A percentile compares a stretch with the other conserved stretches of the same genome.
phyloP scores from a whole-genome alignment of 2,329 filamentous ascomycete species.

The Pyrenophora graminea region DNA sequence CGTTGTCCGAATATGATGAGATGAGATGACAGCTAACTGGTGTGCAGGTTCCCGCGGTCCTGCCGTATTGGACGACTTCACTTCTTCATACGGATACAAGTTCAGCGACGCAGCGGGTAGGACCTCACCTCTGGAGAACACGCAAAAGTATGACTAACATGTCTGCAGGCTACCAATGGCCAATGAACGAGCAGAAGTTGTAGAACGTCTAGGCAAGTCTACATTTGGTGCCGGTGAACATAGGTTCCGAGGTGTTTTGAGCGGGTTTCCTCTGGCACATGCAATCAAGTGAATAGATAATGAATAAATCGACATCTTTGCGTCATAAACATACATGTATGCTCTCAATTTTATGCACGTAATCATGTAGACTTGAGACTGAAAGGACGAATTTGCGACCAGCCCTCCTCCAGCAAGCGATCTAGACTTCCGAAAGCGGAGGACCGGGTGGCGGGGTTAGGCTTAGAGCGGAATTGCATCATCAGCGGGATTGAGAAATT shows the following conservation, averaged over 20 bases:
- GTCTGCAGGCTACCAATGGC: conserved; percentile 47
- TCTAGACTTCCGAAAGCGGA: conserved; percentile 15
- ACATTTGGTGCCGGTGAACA: conserved; percentile 16
- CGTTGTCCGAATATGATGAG: conserved; percentile 41
- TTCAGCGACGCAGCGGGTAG: conserved; percentile 90
- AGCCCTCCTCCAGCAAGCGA: not conserved
- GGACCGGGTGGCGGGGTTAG: conserved; percentile 14
- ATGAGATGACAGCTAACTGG: conserved; percentile 23
- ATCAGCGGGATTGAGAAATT: conserved; percentile 36
- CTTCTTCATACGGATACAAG: conserved; percentile 96
- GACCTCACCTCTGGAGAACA: conserved; percentile 18
- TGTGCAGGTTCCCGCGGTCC: conserved; percentile 89
- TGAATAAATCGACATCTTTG: conserved; percentile 9
- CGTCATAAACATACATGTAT: too few species aligned
- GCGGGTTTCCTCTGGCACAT: conserved; percentile 1
- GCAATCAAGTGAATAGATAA: conserved; percentile 18
- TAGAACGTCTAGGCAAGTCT: conserved; percentile 24
- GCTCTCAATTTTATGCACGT: not conserved
- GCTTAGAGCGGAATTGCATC: conserved; percentile 39
- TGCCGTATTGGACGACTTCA: conserved; percentile 96
- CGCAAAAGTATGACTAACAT: conserved; percentile 22
- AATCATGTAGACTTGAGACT: not conserved
- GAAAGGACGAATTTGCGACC: not conserved
- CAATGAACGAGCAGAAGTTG: conserved; percentile 46
- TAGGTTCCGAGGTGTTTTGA: conserved; percentile 11